A percentile compares a stretch with the other conserved stretches of the same genome.
phyloP scores from a whole-genome alignment of 306 rosid species.

The Inga oerstediana region DNA sequence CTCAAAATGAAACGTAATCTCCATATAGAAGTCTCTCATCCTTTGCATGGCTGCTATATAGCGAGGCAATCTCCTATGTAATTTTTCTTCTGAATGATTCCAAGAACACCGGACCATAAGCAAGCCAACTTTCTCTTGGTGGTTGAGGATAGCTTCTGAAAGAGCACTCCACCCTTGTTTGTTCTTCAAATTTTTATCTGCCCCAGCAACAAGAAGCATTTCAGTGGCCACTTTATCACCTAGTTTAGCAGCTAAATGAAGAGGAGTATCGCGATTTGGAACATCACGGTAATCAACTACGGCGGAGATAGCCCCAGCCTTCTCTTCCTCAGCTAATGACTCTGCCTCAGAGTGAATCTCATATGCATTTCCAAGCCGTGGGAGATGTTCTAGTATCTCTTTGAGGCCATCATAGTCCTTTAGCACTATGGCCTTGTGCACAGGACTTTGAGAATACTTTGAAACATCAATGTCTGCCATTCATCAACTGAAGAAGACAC shows the following conservation, averaged over 20 bases:
- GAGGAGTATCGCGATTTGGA: conserved; percentile 80
- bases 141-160: conserved; percentile 65
- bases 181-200: conserved; percentile 75
- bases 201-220: conserved; percentile 81
- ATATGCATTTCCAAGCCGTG: conserved; percentile 57
- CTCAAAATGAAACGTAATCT: conserved; percentile 90
- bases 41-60: conserved; percentile 67
- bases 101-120: conserved; percentile 59
- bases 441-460: conserved; percentile 74
- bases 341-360: conserved; percentile 65
- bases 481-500: neutral
- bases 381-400: conserved; percentile 56
- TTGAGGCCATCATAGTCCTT: conserved; percentile 67
- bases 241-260: conserved; percentile 78
- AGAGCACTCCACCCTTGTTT: conserved; percentile 91
- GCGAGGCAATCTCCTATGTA: conserved; percentile 83
- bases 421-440: conserved; percentile 66
- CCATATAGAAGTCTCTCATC: conserved; percentile 94
- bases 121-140: conserved; percentile 67
- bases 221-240: conserved; percentile 58
- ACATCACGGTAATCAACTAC: conserved; percentile 78
- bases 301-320: conserved; percentile 65
- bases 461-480: conserved; percentile 74
- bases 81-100: conserved; percentile 64
- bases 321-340: conserved; percentile 79